A percentile compares a stretch with the other conserved stretches of the same genome.
These are phyloP conservation scores for Dactylellina haptotyla DNA, from an alignment of 2,329 filamentous ascomycete species.

Conservation along the genomic window DNA sequence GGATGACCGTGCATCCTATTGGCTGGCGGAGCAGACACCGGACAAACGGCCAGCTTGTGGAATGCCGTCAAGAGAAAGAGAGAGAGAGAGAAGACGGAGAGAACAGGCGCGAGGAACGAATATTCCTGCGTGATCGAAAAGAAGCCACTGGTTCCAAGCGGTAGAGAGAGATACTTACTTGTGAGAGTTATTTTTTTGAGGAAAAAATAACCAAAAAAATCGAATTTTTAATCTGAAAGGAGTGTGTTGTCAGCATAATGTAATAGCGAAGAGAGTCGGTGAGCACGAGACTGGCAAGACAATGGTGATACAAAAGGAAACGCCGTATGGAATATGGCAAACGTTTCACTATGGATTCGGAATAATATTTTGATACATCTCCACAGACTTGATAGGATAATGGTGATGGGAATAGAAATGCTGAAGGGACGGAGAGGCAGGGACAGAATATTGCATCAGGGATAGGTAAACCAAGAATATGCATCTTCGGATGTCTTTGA, in stretches of 20 bases:
- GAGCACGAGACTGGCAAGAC: conserved; percentile 27
- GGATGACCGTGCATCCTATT: conserved; percentile 50
- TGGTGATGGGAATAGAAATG: background rate
- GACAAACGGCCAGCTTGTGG: conserved; percentile 51
- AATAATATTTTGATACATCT: background rate
- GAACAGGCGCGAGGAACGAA: background rate
- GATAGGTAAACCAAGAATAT: no score
- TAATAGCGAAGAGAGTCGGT: conserved; percentile 21
- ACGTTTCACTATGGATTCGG: background rate
- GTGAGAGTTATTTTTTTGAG: conserved; percentile 42
- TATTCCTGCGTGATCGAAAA: background rate
- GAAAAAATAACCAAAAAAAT: conserved; percentile 50
- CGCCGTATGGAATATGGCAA: background rate
- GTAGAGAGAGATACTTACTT: conserved; percentile 39
- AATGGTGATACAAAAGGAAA: conserved; percentile 13
- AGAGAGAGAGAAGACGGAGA: background rate
- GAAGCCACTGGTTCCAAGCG: background rate
- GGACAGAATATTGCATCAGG: conserved; percentile 9
- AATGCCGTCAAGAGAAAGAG: conserved; percentile 1
- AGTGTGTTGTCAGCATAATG: conserved; percentile 35
- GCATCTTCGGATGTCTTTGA: conserved; percentile 28
- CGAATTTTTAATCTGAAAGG: background rate
- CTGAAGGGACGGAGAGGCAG: conserved; percentile 7
- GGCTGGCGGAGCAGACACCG: conserved; percentile 20
- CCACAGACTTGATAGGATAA: background rate